These are phyloP conservation scores for Tribonema minus DNA, from an alignment of 108 stramenopile species.

Conservation along the genomic window DNA sequence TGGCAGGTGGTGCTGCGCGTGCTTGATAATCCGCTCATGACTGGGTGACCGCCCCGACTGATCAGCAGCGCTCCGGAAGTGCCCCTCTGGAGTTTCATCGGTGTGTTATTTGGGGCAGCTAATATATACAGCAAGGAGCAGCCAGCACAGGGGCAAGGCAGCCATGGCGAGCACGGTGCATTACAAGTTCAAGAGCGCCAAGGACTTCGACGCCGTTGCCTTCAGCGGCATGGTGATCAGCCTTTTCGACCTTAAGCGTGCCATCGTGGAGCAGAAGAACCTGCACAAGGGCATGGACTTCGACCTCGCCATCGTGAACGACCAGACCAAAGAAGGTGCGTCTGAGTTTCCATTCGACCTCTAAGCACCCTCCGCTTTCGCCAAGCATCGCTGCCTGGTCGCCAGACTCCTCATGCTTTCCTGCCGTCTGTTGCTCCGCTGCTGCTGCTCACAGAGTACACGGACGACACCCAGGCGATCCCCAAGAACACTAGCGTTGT, in stretches of 20 bases:
- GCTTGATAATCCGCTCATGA: no score
- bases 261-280: constrained; percentile 48
- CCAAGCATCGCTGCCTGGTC: not conserved
- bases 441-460: constrained; percentile 12
- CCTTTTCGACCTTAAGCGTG: constrained; percentile 46
- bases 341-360: not conserved
- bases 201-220: constrained; percentile 40
- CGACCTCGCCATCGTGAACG: constrained; percentile 48
- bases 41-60: no score
- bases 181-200: constrained; percentile 42
- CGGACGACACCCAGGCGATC: constrained; percentile 39
- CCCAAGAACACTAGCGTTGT: constrained; percentile 48
- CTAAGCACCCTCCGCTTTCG: not conserved
- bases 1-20: no score
- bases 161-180: constrained; percentile 30
- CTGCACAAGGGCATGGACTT: constrained; percentile 46
- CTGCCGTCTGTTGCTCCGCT: not conserved
- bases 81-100: no score
- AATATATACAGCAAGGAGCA: no score
- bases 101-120: no score
- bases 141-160: no score
- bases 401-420: not conserved
- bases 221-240: constrained; percentile 49
- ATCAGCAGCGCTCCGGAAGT: no score
- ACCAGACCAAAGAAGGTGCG: constrained; percentile 35